Conservation (phyloP, 2,329 filamentous ascomycete species). For the Aureobasidium mangrovei region DNA sequence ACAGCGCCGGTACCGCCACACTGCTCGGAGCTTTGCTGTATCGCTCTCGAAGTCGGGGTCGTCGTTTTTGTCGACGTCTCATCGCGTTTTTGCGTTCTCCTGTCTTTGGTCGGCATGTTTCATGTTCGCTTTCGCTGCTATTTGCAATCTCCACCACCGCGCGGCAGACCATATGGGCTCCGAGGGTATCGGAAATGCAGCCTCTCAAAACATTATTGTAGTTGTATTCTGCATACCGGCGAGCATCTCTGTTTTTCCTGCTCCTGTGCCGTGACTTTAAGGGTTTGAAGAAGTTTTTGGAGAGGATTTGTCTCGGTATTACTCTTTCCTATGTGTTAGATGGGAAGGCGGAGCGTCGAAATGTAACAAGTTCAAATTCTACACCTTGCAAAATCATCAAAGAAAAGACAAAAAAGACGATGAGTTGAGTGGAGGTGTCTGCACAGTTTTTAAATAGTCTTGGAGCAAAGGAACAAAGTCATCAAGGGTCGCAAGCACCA, state of each 20-base stretch:
- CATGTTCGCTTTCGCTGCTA: too few relatives aligned
- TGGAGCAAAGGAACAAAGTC: neutral
- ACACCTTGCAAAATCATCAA: constrained; percentile 9
- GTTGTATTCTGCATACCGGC: neutral
- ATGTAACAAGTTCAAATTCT: constrained; percentile 7
- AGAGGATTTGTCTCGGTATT: neutral
- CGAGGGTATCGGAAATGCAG: neutral
- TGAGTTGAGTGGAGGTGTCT: neutral
- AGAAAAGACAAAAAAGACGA: neutral
- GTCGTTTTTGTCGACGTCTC: too few relatives aligned
- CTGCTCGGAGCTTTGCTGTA: too few relatives aligned
- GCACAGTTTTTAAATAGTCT: neutral
- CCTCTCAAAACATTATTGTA: neutral
- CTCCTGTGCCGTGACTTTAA: neutral
- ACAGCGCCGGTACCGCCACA: too few relatives aligned
- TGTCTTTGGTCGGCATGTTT: too few relatives aligned
- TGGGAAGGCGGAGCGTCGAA: neutral
- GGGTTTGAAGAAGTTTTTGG: neutral
- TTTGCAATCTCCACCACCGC: too few relatives aligned
- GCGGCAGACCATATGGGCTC: too few relatives aligned
- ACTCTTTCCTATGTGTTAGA: neutral
- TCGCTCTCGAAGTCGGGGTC: too few relatives aligned
- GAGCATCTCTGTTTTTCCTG: neutral
- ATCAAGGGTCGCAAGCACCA: constrained; percentile 3
- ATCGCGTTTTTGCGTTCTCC: too few relatives aligned